Evolutionary conservation across 75 land plant genomes (phyloP).

Genomic region (Gnetum montanum): DNA sequence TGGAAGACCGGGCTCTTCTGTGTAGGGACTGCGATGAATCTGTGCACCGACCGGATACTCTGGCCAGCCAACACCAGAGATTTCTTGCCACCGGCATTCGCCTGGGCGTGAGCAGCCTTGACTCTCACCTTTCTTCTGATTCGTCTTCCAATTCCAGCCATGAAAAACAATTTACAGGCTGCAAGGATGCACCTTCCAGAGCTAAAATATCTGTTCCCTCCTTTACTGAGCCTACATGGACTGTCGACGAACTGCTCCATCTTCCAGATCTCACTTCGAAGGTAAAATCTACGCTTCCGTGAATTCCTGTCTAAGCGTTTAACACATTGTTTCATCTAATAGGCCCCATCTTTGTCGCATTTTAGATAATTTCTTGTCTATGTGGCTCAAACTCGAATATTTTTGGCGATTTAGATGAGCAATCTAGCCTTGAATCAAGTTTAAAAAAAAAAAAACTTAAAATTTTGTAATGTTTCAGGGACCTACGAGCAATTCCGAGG

Average conservation of each 20-base stretch:
- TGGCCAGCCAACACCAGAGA: conserved; percentile 54
- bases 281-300: conserved; percentile 6
- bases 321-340: not conserved
- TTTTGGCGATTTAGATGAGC: not conserved
- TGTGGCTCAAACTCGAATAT: not conserved
- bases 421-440: too few species aligned
- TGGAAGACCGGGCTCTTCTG: conserved; percentile 74
- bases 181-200: too few species aligned
- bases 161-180: not conserved
- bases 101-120: conserved; percentile 1
- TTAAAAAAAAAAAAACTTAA: too few species aligned
- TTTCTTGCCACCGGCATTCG: conserved; percentile 66
- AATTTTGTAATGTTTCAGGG: not conserved
- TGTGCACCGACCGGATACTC: conserved; percentile 40
- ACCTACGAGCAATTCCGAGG: not conserved
- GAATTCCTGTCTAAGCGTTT: not conserved
- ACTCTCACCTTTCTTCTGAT: conserved; percentile 12
- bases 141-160: not conserved
- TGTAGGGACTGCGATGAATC: conserved; percentile 69
- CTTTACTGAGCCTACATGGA: conserved; percentile 19
- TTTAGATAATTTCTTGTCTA: not conserved
- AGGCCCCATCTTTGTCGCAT: not conserved
- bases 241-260: conserved; percentile 49
- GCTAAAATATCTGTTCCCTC: too few species aligned
- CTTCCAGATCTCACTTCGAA: conserved; percentile 41